Evolutionary conservation across 2,329 filamentous ascomycete species (phyloP), one percentile per base, ranked within the genome.

Genomic region (Nemania sp.): DNA sequence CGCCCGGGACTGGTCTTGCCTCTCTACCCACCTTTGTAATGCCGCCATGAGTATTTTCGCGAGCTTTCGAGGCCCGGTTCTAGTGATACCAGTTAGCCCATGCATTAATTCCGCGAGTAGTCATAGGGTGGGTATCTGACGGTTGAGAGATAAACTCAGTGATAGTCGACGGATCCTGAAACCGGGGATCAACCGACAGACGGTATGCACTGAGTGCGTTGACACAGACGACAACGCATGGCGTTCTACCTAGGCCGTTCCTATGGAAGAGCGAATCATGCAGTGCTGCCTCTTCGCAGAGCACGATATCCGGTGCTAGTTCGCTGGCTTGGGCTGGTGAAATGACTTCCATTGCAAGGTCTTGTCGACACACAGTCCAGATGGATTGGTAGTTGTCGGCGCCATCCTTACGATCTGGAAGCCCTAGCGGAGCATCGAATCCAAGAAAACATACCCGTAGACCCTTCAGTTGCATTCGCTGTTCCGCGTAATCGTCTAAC

Each of bases 141-240:
- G 73, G 73, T 42, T 73, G 72, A 1, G 71, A 72, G 15, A 73
- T 67, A 37, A 72, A 73, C 42, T 74, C 72, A 8, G 72, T 64
- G 12, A 72, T 48, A 6, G 20, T 23, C 17, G 33, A 52, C 50
- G 30, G 59, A 22, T 56, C 56, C 53, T 19, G 56, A 50, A 31
- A 63, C 22, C 28, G 44, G 20, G 47, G n/a, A 6, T 56, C 48
- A 12, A 46, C 44, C 2, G 49, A 52, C 23, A 56, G 20, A 36
- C 66, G 44, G 52, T 70, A 67, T 1, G 69, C 70, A 8, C 61
- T 61, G 3, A 69, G 45, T 1, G 66, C 63, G 46, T 70, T 68
- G n/a, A 50, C 60, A 41, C 71, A 74, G 5, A 74, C 60, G 7
- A 73, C 64, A 1, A 73, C 65, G 8, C 66, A 59, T 8, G 54